Conservation (phyloP, 1,284 basidiomycete genomes). For the Cutaneotrichosporon mucoides region DNA sequence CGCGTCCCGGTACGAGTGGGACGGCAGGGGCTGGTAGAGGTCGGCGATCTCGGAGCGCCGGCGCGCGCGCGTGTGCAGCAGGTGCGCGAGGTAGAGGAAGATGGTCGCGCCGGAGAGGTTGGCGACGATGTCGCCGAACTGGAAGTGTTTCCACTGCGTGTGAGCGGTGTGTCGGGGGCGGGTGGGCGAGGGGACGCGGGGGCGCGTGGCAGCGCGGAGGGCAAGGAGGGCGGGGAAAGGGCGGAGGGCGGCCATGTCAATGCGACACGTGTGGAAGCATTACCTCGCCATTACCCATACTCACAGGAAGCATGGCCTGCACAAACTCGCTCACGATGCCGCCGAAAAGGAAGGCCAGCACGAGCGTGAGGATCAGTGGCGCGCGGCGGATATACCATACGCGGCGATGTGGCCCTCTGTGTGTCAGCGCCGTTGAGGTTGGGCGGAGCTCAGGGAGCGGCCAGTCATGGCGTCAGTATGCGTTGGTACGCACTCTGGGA, state of each 20-base stretch:
- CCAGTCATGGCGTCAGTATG: too few species aligned
- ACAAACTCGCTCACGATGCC: constrained; percentile 46
- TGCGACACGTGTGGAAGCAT: too few species aligned
- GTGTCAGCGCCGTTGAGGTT: constrained; percentile 6
- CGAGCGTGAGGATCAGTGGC: constrained; percentile 41
- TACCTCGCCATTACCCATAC: constrained; percentile 10
- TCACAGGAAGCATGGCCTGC: constrained; percentile 45
- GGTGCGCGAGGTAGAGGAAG: constrained; percentile 44
- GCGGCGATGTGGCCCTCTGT: constrained; percentile 33
- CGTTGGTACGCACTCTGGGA: constrained; percentile 40
- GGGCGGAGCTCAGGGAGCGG: background rate
- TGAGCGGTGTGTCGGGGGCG: background rate
- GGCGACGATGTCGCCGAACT: constrained; percentile 45
- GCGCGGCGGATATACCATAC: constrained; percentile 49
- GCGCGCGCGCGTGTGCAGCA: constrained; percentile 28
- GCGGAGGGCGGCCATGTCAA: too few species aligned
- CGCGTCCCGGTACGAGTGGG: constrained; percentile 37
- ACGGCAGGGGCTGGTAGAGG: constrained; percentile 44
- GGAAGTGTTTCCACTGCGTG: constrained; percentile 43
- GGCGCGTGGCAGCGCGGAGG: too few species aligned
- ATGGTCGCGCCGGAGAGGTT: constrained; percentile 44
- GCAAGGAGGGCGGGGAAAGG: too few species aligned
- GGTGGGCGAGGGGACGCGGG: too few species aligned
- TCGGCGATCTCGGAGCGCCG: constrained; percentile 34
- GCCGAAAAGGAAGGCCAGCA: constrained; percentile 41